Percentiles rank a stretch among this genome's conserved stretches.
Evolutionary conservation across 768 basidiomycete genomes (phyloP).

Genomic region (Cystobasidium tubakii): DNA sequence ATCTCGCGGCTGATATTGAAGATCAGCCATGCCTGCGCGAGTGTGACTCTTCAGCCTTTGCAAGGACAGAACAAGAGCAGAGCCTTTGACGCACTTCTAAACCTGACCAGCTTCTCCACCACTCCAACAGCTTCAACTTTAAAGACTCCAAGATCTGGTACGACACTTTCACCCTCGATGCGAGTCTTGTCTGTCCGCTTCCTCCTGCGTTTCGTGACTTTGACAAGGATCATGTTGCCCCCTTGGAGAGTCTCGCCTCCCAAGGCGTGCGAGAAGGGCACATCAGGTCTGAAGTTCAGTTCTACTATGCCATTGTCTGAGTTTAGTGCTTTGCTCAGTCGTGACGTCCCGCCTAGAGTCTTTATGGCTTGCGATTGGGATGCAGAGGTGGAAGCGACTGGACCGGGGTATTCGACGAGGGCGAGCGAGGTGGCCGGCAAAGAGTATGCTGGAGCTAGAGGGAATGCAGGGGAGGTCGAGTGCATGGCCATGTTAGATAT

Average conservation of each 20-base stretch:
- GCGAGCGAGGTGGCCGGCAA: conserved; percentile 54
- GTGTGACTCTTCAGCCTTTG: background rate
- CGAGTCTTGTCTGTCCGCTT: conserved; percentile 49
- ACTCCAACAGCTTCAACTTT: conserved; percentile 67
- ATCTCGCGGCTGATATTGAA: conserved; percentile 72
- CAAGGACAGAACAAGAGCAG: no score
- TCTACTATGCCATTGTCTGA: conserved; percentile 58
- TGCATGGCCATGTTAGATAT: background rate
- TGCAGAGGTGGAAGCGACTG: conserved; percentile 62
- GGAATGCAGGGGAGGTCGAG: conserved; percentile 44
- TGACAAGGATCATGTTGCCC: conserved; percentile 70
- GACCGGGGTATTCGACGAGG: conserved; percentile 86
- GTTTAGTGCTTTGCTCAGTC: conserved; percentile 5
- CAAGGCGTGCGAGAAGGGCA: conserved; percentile 75
- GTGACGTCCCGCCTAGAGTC: conserved; percentile 35
- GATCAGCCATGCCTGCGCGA: conserved; percentile 79
- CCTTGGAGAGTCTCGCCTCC: conserved; percentile 70
- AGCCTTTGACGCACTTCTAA: conserved; percentile 79
- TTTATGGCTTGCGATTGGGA: conserved; percentile 46
- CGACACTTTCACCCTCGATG: conserved; percentile 37
- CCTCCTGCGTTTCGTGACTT: conserved; percentile 60
- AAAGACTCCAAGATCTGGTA: conserved; percentile 57
- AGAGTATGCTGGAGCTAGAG: conserved; percentile 45
- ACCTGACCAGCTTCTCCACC: conserved; percentile 75
- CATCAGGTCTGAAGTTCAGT: conserved; percentile 63